Evolutionary conservation across 345 rosid genomes (phyloP), one percentile per base, ranked within the genome.

Genomic region (Schrenkiella parvula): DNA sequence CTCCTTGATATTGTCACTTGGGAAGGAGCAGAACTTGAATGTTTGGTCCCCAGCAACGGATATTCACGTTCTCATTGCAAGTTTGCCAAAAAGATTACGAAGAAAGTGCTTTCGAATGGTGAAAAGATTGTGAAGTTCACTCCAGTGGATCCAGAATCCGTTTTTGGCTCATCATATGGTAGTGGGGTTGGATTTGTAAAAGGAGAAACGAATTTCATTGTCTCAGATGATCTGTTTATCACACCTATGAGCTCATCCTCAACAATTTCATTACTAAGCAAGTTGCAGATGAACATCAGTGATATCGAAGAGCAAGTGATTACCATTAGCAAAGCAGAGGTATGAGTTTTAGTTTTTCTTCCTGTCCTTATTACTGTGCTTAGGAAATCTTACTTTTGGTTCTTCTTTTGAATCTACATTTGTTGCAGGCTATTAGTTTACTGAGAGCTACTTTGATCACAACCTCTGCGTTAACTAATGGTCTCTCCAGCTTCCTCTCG

Each of bases 181-280:
- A n/a, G n/a, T 8, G 12, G 21, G 5, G 19, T 39, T 3, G 63
- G 70, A 32, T n/a, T 62, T 63, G 19, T 63, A 5, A 72, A 63
- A 18, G 69, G 44, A 6, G 64, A 53, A 41, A 62, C 70, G 0
- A 52, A 29, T 41, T 72, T 53, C 46, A 41, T 53, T 2, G 70
- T 72, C 0, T 72, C 70, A 3, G 64, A 72, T 64, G 70, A 72
- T 42, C 55, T 64, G 0, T 1, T 41, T n/a, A 14, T 64, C 17
- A 63, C 63, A 6, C 70, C 76, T 37, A 29, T 72, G 64, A 31
- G 15, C 14, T 63, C 70, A 1, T 73, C 76, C 14, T 72, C 70
- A 14, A 72, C 70, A 0, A 22, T 63, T 15, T 51, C 46, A 6
- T 31, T 62, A 0, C 5, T 63, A 32, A 63, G 70, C n/a, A 71